Evolutionary conservation across 805 yeast species (phyloP), one percentile per base, ranked within the genome.

Genomic region (Yarrowia deformans): DNA sequence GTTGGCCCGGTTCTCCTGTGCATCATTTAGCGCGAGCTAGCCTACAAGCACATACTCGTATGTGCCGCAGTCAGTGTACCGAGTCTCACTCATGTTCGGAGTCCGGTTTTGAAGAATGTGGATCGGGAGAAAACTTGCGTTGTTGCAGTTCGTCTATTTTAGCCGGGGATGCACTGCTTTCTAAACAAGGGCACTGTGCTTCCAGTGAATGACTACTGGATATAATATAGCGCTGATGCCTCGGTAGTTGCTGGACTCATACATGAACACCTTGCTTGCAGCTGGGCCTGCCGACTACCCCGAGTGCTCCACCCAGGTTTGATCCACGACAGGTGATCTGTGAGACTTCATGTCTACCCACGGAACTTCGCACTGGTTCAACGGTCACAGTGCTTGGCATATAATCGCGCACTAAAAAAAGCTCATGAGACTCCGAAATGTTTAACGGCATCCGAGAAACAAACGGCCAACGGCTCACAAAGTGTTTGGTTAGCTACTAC

Each of bases 331-430:
- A 46, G 50, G 54, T 34, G 40, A 49, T 32, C n/a, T 10, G 16
- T 29, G 52, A 32, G 9, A 49, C 37, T 9, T 23, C 40, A 12
- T 52, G 56, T n/a, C 42, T 4, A 23, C 18, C 9, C 9, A 9
- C 45, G 18, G 45, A 39, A 7, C 37, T 7, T 46, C 9, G 10
- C 52, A 48, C 12, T 37, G 43, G 58, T 54, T 23, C 60, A 54
- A 39, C 45, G 45, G 60, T 16, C 19, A 37, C 60, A 54, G 32
- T 16, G 60, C 48, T 56, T 56, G 63, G 63, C 63, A 9, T 23
- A 56, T 56, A 56, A 56, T 56, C 63, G 48, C 63, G 63, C 63
- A 56, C 63, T 56, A 56, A 23, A 23, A 2, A 23, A 23, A 42
- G 48, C 63, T 56, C 60, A 54, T 39, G 60, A 52, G 58, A 52